These are phyloP conservation scores for Actinomortierella ambigua DNA, from an alignment of 371 early-diverging fungal genomes.

Conservation along the genomic window DNA sequence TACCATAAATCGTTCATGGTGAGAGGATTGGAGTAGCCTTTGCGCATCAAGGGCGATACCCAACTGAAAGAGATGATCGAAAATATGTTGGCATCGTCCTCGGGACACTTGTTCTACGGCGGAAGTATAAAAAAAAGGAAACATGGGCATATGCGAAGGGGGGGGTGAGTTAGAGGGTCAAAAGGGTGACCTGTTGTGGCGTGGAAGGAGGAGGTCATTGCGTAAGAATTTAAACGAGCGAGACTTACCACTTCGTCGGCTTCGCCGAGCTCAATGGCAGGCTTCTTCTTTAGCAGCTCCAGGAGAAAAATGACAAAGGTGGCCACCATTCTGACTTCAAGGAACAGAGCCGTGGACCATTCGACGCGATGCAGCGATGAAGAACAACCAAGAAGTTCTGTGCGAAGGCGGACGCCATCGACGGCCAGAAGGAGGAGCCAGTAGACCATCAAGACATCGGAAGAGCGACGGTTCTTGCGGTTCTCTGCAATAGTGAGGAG, in stretches of 20 bases:
- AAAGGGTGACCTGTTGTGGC: too few species aligned
- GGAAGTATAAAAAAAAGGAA: not conserved
- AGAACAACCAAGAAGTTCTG: conserved; percentile 54
- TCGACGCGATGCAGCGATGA: conserved; percentile 43
- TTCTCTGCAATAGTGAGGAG: conserved; percentile 67
- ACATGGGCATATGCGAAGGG: too few species aligned
- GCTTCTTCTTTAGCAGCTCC: conserved; percentile 31
- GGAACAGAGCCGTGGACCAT: conserved; percentile 37
- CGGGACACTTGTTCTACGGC: conserved; percentile 60
- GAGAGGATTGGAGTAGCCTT: conserved; percentile 80
- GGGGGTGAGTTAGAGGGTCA: too few species aligned
- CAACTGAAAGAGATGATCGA: conserved; percentile 86
- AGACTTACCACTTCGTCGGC: conserved; percentile 19
- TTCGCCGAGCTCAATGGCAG: conserved; percentile 30
- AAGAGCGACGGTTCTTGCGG: conserved; percentile 71
- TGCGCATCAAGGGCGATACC: conserved; percentile 89
- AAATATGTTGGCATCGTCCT: conserved; percentile 86
- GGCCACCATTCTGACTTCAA: conserved; percentile 8
- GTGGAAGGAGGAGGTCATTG: too few species aligned
- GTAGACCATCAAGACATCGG: conserved; percentile 74
- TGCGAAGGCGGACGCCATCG: conserved; percentile 62
- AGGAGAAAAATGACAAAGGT: conserved; percentile 20
- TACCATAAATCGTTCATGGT: conserved; percentile 83
- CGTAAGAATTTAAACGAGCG: too few species aligned
- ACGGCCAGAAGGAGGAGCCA: conserved; percentile 71